These are phyloP conservation scores for Scheffersomyces segobiensis DNA, from an alignment of 1,139 yeast species.

Conservation along the genomic window DNA sequence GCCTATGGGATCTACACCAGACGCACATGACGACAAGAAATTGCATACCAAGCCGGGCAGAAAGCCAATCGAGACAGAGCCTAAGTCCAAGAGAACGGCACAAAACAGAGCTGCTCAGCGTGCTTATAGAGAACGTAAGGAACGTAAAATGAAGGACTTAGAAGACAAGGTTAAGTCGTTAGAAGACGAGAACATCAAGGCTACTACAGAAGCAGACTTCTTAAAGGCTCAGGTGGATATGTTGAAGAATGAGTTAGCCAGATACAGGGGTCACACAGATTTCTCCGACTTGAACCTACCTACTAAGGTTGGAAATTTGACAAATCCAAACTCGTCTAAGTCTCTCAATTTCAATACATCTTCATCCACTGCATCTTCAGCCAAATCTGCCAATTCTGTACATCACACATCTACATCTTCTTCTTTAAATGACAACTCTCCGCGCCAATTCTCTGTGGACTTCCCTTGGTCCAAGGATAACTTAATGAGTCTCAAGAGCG, in stretches of 20 bases:
- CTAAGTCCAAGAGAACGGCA: conserved; percentile 85
- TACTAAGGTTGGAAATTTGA: conserved; percentile 33
- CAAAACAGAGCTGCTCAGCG: conserved; percentile 98
- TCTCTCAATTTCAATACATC: conserved; percentile 12
- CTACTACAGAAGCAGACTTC: conserved; percentile 70
- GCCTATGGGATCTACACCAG: conserved; percentile 14
- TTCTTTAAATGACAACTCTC: conserved; percentile 9
- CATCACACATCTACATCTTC: conserved; percentile 7
- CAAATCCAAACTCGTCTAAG: conserved; percentile 19
- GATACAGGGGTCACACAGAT: conserved; percentile 53
- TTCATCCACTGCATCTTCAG: conserved; percentile 16
- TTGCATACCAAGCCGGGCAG: conserved; percentile 52
- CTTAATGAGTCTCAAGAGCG: conserved; percentile 9
- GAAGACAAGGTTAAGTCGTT: conserved; percentile 73
- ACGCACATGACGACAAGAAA: conserved; percentile 38
- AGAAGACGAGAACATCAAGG: conserved; percentile 67
- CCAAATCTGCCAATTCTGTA: conserved; percentile 12
- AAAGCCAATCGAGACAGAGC: conserved; percentile 77
- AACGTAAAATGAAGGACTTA: conserved; percentile 78
- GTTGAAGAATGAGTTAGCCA: conserved; percentile 68
- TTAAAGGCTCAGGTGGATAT: conserved; percentile 75
- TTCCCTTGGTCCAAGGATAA: conserved; percentile 39
- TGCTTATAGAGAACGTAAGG: conserved; percentile 94
- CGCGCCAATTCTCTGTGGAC: conserved; percentile 21
- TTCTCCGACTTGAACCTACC: conserved; percentile 38